Evolutionary conservation across 2,329 filamentous ascomycete genomes (phyloP).

Genomic region (Beauveria sp.): DNA sequence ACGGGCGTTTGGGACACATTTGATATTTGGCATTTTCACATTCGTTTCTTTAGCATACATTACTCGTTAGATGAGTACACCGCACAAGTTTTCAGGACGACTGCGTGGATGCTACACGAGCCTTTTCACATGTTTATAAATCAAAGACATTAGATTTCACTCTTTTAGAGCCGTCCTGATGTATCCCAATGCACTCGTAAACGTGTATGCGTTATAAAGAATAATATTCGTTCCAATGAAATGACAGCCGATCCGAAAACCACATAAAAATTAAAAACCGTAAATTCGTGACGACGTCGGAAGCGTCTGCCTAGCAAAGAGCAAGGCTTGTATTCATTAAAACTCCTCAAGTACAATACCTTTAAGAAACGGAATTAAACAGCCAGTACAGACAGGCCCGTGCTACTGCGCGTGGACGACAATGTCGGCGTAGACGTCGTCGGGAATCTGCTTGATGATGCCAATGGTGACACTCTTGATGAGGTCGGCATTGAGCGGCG

Average conservation of each 20-base stretch:
- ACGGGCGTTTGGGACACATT: slow-evolving; percentile 8
- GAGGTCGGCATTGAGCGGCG: slow-evolving; percentile 71
- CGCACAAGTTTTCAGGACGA: not conserved
- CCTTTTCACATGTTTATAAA: not conserved
- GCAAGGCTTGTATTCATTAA: not conserved
- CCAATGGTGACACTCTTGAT: slow-evolving; percentile 80
- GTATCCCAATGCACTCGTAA: not conserved
- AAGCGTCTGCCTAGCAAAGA: not conserved
- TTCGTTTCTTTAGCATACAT: not conserved
- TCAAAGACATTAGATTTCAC: not conserved
- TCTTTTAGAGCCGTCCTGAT: not conserved
- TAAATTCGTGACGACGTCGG: slow-evolving; percentile 1
- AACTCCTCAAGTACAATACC: slow-evolving; percentile 4
- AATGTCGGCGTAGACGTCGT: slow-evolving; percentile 85
- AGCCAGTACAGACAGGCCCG: not conserved
- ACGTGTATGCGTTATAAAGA: not conserved
- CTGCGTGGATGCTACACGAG: not conserved
- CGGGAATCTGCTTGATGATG: slow-evolving; percentile 82
- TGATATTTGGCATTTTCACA: not conserved
- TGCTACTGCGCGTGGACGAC: slow-evolving; percentile 70
- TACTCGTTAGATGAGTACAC: not conserved
- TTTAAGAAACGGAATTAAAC: not conserved
- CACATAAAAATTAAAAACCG: not conserved
- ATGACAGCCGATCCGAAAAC: not conserved
- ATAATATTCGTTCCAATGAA: not conserved